Conservation (phyloP, 495 filamentous ascomycete genomes). For the Xylaria intraflava region DNA sequence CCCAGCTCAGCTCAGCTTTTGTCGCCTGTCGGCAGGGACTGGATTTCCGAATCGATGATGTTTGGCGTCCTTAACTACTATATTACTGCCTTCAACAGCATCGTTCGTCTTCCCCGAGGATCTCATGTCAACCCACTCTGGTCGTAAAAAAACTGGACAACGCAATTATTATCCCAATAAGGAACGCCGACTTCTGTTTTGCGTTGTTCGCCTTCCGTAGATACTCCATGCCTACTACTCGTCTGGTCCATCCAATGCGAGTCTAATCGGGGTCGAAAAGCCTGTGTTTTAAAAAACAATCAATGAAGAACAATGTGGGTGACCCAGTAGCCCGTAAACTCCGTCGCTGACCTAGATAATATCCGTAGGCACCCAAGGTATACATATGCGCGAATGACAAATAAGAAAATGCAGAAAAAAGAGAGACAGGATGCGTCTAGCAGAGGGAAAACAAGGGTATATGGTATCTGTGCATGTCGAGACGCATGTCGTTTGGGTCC, state of each 20-base stretch:
- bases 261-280: background rate
- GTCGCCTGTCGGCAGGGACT: no score
- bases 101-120: no score
- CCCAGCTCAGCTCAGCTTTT: background rate
- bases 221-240: background rate
- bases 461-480: background rate
- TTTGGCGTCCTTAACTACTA: no score
- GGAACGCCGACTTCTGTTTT: background rate
- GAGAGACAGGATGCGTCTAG: conserved; percentile 16
- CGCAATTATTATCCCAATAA: background rate
- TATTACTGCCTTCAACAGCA: no score
- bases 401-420: conserved; percentile 6
- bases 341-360: conserved; percentile 20
- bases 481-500: background rate
- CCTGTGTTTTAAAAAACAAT: background rate
- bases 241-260: background rate
- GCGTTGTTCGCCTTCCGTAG: background rate
- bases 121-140: background rate
- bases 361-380: conserved; percentile 2
- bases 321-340: conserved; percentile 16
- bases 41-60: no score
- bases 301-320: conserved; percentile 12
- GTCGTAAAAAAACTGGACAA: conserved; percentile 4
- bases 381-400: conserved; percentile 1
- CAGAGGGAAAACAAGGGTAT: conserved; percentile 5